Evolutionary conservation across 345 rosid genomes (phyloP).

Genomic region (Eucalyptus camaldulensis): DNA sequence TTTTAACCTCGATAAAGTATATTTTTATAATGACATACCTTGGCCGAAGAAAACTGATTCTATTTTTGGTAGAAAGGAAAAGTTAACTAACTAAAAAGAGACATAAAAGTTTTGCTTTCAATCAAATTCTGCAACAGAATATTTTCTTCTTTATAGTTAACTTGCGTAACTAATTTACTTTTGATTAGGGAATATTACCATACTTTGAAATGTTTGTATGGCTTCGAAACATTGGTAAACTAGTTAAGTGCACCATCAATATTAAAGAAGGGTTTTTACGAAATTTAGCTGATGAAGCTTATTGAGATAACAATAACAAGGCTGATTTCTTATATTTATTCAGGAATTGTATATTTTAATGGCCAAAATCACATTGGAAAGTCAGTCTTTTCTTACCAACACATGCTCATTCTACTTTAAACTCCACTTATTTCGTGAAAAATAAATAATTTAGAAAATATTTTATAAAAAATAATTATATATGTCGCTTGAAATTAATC

Average conservation of each 20-base stretch:
- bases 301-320: background rate
- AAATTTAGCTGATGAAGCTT: background rate
- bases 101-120: background rate
- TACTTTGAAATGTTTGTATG: background rate
- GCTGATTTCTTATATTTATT: background rate
- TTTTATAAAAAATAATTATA: too few relatives aligned
- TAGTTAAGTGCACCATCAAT: background rate
- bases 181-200: background rate
- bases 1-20: background rate
- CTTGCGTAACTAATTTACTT: background rate
- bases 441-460: too few relatives aligned
- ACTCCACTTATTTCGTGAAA: rapidly evolving
- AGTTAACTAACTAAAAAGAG: background rate
- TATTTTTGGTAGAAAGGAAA: background rate
- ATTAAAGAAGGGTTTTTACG: background rate
- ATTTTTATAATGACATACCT: background rate
- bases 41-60: background rate
- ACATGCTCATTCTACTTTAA: background rate
- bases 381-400: background rate
- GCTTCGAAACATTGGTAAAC: background rate
- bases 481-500: background rate
- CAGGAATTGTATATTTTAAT: background rate
- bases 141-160: background rate
- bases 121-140: background rate
- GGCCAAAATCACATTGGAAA: background rate